These are phyloP conservation scores for Pseudogymnoascus sp. DNA, from an alignment of 2,329 filamentous ascomycete genomes.

Conservation along the genomic window DNA sequence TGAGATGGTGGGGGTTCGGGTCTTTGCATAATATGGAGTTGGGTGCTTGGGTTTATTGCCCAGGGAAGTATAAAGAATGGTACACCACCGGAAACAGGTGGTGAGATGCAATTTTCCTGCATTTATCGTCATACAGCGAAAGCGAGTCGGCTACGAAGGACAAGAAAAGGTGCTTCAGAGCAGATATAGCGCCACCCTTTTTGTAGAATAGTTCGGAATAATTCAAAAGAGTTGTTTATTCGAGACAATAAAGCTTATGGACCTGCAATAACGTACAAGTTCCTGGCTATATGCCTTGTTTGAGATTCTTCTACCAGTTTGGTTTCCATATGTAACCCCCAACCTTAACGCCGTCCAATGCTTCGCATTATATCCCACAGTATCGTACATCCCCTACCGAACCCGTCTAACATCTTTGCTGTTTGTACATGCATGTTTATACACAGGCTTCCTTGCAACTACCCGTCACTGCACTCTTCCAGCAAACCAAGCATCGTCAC, in stretches of 20 bases:
- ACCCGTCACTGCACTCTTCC: slow-evolving; percentile 1
- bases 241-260: not conserved
- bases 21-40: slow-evolving; percentile 8
- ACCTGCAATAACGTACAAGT: not conserved
- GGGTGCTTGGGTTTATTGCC: slow-evolving; percentile 6
- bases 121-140: slow-evolving; percentile 6
- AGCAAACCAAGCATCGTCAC: not conserved
- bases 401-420: not conserved
- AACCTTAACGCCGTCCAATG: not conserved
- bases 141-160: not conserved
- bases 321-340: not conserved
- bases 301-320: not conserved
- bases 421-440: slow-evolving; percentile 3
- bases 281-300: not conserved
- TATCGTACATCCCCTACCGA: not conserved
- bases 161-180: not conserved
- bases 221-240: not conserved
- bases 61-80: slow-evolving; percentile 7
- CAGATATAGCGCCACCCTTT: not conserved
- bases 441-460: not conserved
- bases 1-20: slow-evolving; percentile 4
- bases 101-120: slow-evolving; percentile 7
- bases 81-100: slow-evolving; percentile 2
- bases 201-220: slow-evolving; percentile 1
- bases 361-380: not conserved